These are phyloP conservation scores for Ogataea salicorniae DNA, from an alignment of 805 yeast species.

Conservation along the genomic window DNA sequence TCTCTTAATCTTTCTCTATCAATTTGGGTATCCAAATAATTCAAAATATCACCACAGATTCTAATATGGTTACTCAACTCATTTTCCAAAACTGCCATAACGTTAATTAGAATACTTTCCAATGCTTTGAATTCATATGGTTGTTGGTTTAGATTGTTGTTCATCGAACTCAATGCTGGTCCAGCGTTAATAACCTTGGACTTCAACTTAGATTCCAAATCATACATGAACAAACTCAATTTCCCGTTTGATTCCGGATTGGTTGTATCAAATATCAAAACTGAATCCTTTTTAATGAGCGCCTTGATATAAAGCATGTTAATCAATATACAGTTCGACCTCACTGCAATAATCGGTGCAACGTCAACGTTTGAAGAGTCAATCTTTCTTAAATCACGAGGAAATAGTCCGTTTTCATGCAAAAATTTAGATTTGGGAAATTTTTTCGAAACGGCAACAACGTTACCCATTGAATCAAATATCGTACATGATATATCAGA, in stretches of 20 bases:
- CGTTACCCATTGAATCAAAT: conserved; percentile 64
- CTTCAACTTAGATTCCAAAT: conserved; percentile 69
- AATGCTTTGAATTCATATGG: conserved; percentile 77
- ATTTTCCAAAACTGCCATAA: conserved; percentile 71
- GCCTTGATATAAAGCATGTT: conserved; percentile 88
- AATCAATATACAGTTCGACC: conserved; percentile 71
- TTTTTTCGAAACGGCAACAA: conserved; percentile 63
- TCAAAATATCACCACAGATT: conserved; percentile 57
- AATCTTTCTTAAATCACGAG: conserved; percentile 82
- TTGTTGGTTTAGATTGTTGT: conserved; percentile 24
- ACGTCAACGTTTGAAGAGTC: conserved; percentile 73
- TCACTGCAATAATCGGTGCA: conserved; percentile 82
- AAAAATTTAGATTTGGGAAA: conserved; percentile 71
- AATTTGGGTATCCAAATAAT: conserved; percentile 72
- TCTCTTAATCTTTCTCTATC: conserved; percentile 72
- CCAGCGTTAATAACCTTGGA: conserved; percentile 26
- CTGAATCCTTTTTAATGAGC: conserved; percentile 71
- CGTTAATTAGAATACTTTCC: conserved; percentile 77
- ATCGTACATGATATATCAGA: conserved; percentile 71
- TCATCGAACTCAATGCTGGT: conserved; percentile 21
- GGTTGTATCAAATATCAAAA: conserved; percentile 78
- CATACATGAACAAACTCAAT: conserved; percentile 77
- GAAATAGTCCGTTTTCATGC: conserved; percentile 65
- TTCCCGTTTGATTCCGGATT: conserved; percentile 58
- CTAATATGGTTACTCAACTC: conserved; percentile 59